These are phyloP conservation scores for Colletotrichum spinosum DNA, from an alignment of 2,329 filamentous ascomycete genomes.

Conservation along the genomic window DNA sequence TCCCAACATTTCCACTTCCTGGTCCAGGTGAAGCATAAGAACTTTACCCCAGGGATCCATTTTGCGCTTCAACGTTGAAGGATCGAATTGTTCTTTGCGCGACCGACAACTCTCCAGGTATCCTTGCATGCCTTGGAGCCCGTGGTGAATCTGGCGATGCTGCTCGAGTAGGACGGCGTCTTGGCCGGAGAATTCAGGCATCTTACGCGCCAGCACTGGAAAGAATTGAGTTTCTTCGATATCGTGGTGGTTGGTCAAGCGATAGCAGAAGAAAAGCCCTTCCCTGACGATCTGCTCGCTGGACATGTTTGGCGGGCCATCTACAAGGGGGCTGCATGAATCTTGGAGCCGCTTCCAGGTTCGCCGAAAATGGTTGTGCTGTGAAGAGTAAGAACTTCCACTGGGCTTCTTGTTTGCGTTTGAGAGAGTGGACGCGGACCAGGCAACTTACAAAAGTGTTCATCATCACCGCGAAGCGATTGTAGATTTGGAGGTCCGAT, in stretches of 20 bases:
- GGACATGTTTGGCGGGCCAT: slow-evolving; percentile 60
- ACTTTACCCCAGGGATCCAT: slow-evolving; percentile 84
- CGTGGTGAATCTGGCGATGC: slow-evolving; percentile 82
- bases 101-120: slow-evolving; percentile 73
- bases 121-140: slow-evolving; percentile 73
- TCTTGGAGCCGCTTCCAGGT: slow-evolving; percentile 76
- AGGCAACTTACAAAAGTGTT: slow-evolving; percentile 70
- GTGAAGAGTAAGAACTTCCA: not conserved
- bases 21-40: slow-evolving; percentile 84
- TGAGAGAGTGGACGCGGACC: not conserved
- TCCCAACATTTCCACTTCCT: slow-evolving; percentile 81
- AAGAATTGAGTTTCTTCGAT: slow-evolving; percentile 88
- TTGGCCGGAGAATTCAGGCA: slow-evolving; percentile 76
- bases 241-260: slow-evolving; percentile 79
- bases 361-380: slow-evolving; percentile 82
- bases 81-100: slow-evolving; percentile 70
- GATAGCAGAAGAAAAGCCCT: slow-evolving; percentile 75
- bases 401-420: not conserved
- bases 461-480: slow-evolving; percentile 79
- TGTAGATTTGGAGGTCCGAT: slow-evolving; percentile 76
- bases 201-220: slow-evolving; percentile 78
- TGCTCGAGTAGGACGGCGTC: slow-evolving; percentile 74
- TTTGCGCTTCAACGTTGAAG: slow-evolving; percentile 71
- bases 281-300: slow-evolving; percentile 75
- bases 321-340: slow-evolving; percentile 72